phyloP scores from a whole-genome alignment of 495 filamentous ascomycete species.

The Schizothecium vesticola region DNA sequence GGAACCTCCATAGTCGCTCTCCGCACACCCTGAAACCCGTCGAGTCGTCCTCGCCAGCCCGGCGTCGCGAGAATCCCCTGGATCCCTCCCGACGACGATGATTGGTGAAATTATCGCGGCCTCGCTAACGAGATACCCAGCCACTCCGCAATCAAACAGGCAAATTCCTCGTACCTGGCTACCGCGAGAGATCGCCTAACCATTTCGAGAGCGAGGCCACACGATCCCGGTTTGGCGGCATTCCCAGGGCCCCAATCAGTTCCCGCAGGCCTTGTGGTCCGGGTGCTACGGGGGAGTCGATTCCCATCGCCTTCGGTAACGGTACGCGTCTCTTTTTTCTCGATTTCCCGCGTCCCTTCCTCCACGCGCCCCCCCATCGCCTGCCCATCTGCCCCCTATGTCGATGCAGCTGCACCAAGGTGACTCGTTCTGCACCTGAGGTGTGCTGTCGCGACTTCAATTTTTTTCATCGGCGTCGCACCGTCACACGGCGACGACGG shows the following conservation, averaged over 20 bases:
- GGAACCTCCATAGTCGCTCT: background rate
- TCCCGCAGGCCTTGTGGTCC: conserved; percentile 10
- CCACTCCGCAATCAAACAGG: background rate
- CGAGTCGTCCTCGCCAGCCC: background rate
- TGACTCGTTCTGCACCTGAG: background rate
- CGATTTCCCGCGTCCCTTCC: background rate
- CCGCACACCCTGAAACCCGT: background rate
- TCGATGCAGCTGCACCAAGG: conserved; percentile 1
- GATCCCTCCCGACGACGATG: background rate
- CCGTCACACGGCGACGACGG: background rate
- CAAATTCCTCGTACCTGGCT: conserved; percentile 13
- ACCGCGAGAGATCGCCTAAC: conserved; percentile 25
- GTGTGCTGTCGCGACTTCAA: background rate
- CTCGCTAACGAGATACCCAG: conserved; percentile 17
- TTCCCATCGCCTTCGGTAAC: conserved; percentile 17
- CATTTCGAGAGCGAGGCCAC: conserved; percentile 8
- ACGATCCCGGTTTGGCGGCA: background rate
- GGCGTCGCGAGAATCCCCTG: background rate
- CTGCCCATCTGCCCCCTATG: conserved; percentile 2
- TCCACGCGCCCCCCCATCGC: conserved; percentile 12
- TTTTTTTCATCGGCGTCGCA: background rate
- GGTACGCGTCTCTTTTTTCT: conserved; percentile 27
- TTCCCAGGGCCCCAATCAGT: background rate
- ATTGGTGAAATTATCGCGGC: background rate
- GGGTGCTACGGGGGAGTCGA: conserved; percentile 3